These are phyloP conservation scores for Fusarium graminum DNA, from an alignment of 2,329 filamentous ascomycete species.

Conservation along the genomic window DNA sequence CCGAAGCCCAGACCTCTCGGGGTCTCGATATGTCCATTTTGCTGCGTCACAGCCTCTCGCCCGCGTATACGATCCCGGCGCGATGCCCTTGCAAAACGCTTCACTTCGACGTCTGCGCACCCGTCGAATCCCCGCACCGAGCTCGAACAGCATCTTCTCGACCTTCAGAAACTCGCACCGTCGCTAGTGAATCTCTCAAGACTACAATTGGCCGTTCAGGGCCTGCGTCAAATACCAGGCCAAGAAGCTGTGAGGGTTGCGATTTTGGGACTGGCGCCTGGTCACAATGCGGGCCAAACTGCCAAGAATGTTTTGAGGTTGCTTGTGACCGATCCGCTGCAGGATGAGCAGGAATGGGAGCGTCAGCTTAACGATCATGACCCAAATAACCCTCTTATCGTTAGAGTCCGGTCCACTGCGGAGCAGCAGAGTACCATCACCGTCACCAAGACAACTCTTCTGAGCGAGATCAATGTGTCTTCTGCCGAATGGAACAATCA, in stretches of 20 bases:
- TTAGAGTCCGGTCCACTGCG: slow-evolving; percentile 63
- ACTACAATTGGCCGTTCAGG: slow-evolving; percentile 77
- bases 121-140: slow-evolving; percentile 60
- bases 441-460: slow-evolving; percentile 53
- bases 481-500: slow-evolving; percentile 71
- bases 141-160: slow-evolving; percentile 69
- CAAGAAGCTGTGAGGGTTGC: slow-evolving; percentile 71
- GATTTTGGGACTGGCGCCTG: slow-evolving; percentile 63
- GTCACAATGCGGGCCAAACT: slow-evolving; percentile 57
- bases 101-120: slow-evolving; percentile 47
- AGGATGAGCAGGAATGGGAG: slow-evolving; percentile 75
- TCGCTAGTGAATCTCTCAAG: slow-evolving; percentile 76
- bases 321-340: slow-evolving; percentile 77
- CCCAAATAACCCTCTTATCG: slow-evolving; percentile 69
- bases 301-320: slow-evolving; percentile 77
- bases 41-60: slow-evolving; percentile 47
- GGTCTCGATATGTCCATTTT: slow-evolving; percentile 51
- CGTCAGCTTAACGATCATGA: slow-evolving; percentile 67
- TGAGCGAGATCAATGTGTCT: slow-evolving; percentile 72
- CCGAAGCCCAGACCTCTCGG: slow-evolving; percentile 26
- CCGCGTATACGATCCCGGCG: slow-evolving; percentile 42
- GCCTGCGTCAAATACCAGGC: slow-evolving; percentile 69
- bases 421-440: slow-evolving; percentile 50
- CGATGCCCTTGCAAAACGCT: slow-evolving; percentile 47
- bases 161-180: slow-evolving; percentile 71